phyloP scores from a whole-genome alignment of 169 alveolate genomes.

The Eimeria falciformis region DNA sequence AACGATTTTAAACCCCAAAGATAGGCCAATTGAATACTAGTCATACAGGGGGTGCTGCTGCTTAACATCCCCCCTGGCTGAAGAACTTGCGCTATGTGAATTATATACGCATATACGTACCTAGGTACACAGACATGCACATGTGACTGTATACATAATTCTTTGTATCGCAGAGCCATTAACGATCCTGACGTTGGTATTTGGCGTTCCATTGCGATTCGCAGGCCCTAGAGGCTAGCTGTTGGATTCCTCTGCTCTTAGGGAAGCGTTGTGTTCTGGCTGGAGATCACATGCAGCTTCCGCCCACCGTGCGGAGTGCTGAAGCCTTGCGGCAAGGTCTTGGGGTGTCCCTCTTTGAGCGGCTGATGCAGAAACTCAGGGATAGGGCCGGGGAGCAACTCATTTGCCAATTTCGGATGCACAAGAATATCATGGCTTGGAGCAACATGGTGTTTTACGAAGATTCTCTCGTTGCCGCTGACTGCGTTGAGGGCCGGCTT shows the following conservation, averaged over 20 bases:
- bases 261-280: constrained; percentile 72
- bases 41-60: too few species aligned
- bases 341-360: constrained; percentile 59
- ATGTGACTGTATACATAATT: too few species aligned
- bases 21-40: too few species aligned
- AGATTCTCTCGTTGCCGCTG: constrained; percentile 24
- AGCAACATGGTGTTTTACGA: constrained; percentile 64
- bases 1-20: too few species aligned
- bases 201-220: background rate
- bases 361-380: constrained; percentile 4
- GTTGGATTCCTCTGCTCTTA: constrained; percentile 75
- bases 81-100: too few species aligned
- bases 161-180: too few species aligned
- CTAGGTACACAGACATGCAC: too few species aligned
- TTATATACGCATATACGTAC: too few species aligned
- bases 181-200: background rate
- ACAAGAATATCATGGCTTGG: constrained; percentile 66
- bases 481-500: constrained; percentile 2
- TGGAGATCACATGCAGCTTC: constrained; percentile 75
- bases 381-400: constrained; percentile 40
- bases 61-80: too few species aligned
- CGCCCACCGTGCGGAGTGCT: constrained; percentile 59
- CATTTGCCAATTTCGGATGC: constrained; percentile 71
- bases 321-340: constrained; percentile 66
- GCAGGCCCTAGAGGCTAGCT: constrained; percentile 75